Evolutionary conservation across 169 alveolate species (phyloP), one percentile per base, ranked within the genome.

Genomic region (Eimeria tenella): DNA sequence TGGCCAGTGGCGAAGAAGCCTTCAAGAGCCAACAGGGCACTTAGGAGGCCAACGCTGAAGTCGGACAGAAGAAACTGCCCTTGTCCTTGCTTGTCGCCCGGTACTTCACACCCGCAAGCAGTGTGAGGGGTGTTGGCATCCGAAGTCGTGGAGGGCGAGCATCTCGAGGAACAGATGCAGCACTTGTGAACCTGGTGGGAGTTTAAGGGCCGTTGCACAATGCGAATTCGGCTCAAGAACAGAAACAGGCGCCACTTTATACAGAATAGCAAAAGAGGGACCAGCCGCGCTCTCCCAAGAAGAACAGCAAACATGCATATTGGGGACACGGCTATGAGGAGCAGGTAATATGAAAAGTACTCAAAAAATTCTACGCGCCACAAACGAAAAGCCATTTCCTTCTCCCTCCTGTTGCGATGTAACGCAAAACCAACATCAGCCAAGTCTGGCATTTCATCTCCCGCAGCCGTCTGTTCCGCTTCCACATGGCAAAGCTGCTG

Each of bases 1-100:
- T 90, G 94, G 49, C 94, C 94, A 10, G 91, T 79, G 15, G 62
- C 53, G 86, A 75, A 60, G n/a, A 90, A 90, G 17, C 65, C 31
- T 9, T 77, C 83, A 10, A 63, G 68, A n/a, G 75, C 86, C n/a
- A 90, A 23, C 8, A 90, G 84, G 19, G 83, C 83, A 19, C 70
- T 83, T 21, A 86, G 42, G 73, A 68, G 49, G 71, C 84, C 25
- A 55, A 86, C 60, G 71, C 84, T 65, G 62, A 25, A n/a, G 58
- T 86, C 71, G 21, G 93, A 68, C 17, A 86, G 84, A 21, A 84
- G 13, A 17, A 62, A 84, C 19, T 56, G 79, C 50, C 21, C 25
- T 13, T 9, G 49, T 75, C 49, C 65, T 2, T 23, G 49, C 7
- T 23, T 31, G 58, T 25, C 13, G 74, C 58, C 73, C 58, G 65